phyloP scores from a whole-genome alignment of 1,284 basidiomycete genomes.

The Apiotrichum veenhuisii region DNA sequence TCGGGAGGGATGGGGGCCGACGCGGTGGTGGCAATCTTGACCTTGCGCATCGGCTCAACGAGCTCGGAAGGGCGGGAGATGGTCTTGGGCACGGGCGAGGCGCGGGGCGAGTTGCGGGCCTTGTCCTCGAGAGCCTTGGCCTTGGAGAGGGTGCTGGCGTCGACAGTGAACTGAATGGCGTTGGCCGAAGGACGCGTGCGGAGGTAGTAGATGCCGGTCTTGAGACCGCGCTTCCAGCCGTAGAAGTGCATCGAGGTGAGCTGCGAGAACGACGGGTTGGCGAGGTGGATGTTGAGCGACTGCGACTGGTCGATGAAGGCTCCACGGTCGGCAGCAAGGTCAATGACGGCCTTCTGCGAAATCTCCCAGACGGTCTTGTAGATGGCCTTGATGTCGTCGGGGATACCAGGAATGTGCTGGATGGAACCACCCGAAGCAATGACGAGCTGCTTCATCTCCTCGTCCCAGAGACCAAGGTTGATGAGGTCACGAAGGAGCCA shows the following conservation, averaged over 20 bases:
- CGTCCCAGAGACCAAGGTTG: conserved; percentile 92
- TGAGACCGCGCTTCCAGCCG: conserved; percentile 98
- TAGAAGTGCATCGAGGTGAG: conserved; percentile 99
- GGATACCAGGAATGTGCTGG: conserved; percentile 82
- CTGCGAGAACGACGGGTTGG: conserved; percentile 87
- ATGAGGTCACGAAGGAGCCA: conserved; percentile 98
- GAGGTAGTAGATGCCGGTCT: conserved; percentile 95
- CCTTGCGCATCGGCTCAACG: conserved; percentile 39
- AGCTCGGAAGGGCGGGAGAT: conserved; percentile 18
- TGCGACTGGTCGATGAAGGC: conserved; percentile 95
- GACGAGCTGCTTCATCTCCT: conserved; percentile 99
- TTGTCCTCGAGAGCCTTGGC: conserved; percentile 17
- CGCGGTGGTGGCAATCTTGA: conserved; percentile 42
- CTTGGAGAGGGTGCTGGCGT: conserved; percentile 68
- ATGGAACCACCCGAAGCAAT: conserved; percentile 96
- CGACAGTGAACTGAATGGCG: conserved; percentile 97
- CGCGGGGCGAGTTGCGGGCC: too few relatives aligned
- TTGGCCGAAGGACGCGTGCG: conserved; percentile 90
- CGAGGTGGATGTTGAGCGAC: conserved; percentile 85
- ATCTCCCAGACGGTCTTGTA: conserved; percentile 82
- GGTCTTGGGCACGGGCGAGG: conserved; percentile 26
- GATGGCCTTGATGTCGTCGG: conserved; percentile 75
- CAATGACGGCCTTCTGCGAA: conserved; percentile 95
- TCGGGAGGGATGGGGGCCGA: conserved; percentile 21
- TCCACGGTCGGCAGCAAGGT: conserved; percentile 96